These are phyloP conservation scores for Quillaja saponaria DNA, from an alignment of 306 rosid genomes.

Conservation along the genomic window DNA sequence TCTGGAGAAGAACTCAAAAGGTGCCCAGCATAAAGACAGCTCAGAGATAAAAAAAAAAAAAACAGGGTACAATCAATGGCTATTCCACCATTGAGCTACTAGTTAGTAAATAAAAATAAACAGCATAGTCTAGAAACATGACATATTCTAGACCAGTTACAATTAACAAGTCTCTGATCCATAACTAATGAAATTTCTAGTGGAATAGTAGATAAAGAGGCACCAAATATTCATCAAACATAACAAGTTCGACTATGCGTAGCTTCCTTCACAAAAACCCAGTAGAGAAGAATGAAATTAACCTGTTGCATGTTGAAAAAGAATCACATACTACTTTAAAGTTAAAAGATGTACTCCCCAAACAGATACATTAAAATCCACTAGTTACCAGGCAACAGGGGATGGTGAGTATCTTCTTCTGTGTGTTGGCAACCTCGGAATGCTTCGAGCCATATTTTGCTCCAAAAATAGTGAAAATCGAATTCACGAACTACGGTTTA, in stretches of 20 bases:
- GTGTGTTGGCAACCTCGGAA: slow-evolving; percentile 59
- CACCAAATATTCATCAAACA: slow-evolving; percentile 36
- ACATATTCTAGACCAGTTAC: too few relatives aligned
- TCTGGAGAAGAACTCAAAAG: too few relatives aligned
- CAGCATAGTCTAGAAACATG: too few relatives aligned
- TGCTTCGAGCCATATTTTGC: slow-evolving; percentile 47
- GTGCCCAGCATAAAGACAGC: too few relatives aligned
- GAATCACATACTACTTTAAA: slow-evolving; percentile 29
- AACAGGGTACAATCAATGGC: too few relatives aligned
- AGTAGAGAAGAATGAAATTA: slow-evolving; percentile 40
- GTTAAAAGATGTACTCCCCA: background rate
- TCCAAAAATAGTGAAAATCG: too few relatives aligned
- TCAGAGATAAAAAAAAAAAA: too few relatives aligned
- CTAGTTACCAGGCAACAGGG: slow-evolving; percentile 5
- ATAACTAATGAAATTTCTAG: slow-evolving; percentile 40
- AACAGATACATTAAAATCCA: background rate
- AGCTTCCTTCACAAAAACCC: slow-evolving; percentile 36
- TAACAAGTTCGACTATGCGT: slow-evolving; percentile 44
- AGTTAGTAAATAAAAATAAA: too few relatives aligned
- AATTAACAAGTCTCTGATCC: slow-evolving; percentile 35
- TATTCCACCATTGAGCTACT: too few relatives aligned
- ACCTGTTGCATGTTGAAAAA: slow-evolving; percentile 42
- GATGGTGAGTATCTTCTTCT: slow-evolving; percentile 44
- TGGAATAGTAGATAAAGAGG: slow-evolving; percentile 40
- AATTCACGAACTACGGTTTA: too few relatives aligned